Percentiles rank a stretch among this genome's conserved stretches.
These are phyloP conservation scores for Strobilomyces echinocephalus DNA, from an alignment of 768 basidiomycete species.

Conservation along the genomic window DNA sequence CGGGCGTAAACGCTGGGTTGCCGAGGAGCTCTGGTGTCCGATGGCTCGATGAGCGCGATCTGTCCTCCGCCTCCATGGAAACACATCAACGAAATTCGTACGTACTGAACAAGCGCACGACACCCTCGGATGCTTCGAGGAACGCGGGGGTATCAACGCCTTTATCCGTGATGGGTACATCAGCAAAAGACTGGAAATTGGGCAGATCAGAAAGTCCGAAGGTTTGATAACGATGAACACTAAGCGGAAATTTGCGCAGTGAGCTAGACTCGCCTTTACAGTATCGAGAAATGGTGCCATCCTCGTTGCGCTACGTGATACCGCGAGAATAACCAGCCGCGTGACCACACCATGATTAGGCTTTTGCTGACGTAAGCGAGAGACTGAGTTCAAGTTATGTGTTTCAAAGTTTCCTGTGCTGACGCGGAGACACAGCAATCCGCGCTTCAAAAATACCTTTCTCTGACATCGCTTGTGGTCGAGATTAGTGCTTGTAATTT, in stretches of 20 bases:
- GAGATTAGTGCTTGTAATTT: too few relatives aligned
- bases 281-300: slow-evolving; percentile 78
- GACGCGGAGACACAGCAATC: too few relatives aligned
- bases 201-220: neutral
- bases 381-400: too few relatives aligned
- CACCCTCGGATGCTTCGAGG: slow-evolving; percentile 81
- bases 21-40: slow-evolving; percentile 19
- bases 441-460: too few relatives aligned
- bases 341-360: neutral
- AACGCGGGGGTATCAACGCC: slow-evolving; percentile 88
- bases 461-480: too few relatives aligned
- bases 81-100: slow-evolving; percentile 1
- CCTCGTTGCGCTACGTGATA: slow-evolving; percentile 10
- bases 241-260: too few relatives aligned
- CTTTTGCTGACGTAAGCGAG: neutral
- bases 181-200: slow-evolving; percentile 74
- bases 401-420: too few relatives aligned
- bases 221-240: neutral
- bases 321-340: neutral
- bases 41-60: neutral
- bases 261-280: slow-evolving; percentile 46
- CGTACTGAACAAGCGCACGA: slow-evolving; percentile 88
- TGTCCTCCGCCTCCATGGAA: neutral
- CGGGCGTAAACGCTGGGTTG: slow-evolving; percentile 64
- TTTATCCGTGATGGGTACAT: slow-evolving; percentile 79